Base-by-base conservation (phyloP, 2,329 filamentous ascomycete genomes). In the Paradendryphiella salina region DNA sequence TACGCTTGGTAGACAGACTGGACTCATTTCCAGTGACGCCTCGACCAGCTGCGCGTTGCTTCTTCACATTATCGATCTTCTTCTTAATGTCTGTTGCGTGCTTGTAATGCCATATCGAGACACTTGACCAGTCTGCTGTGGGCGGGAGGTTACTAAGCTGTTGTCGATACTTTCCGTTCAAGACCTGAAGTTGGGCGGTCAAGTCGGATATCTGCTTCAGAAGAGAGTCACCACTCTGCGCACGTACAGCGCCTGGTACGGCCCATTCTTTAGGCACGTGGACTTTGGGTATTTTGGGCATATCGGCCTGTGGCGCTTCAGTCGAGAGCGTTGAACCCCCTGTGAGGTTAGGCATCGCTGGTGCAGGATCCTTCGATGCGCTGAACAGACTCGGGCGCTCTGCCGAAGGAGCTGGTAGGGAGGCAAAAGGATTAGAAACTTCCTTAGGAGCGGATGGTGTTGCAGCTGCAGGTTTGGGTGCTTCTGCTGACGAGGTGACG, bases 21-120 rank as follows among this genome's bases (percentile, higher is more conserved):
- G 68, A 68, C 43, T 71, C 69, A 21, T 59, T 52, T 7, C 69
- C 68, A 31, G 68, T 71, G 35, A 72, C 48, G 1, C 69, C 69
- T 37, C 65, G 69, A 5, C 54, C 56, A 1, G 52, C 40, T 11
- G 69, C 68, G 4, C 56, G 63, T 35, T 69, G 57, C 55, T 71
- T 71, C 46, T 62, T 71, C 15, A 60, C 53, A 10, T 49, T 52
- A 4, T 59, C 59, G 9, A 72, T 67, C 58, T 66, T 64, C 35
- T 60, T 63, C 44, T 63, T 65, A 20, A 72, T 57, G 10, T 62
- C 56, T 6, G 54, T 56, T 9, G 67, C 59, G 29, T 65, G 53
- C 40, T 65, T 63, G 18, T 56, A 49, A 47, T 72, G 70, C 66
- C 67, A 72, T 6, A 57, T 50, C 10, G 67, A 70, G 17, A 72